These are phyloP conservation scores for Ceratocystis albifundus DNA, from an alignment of 2,329 filamentous ascomycete genomes.

Conservation along the genomic window DNA sequence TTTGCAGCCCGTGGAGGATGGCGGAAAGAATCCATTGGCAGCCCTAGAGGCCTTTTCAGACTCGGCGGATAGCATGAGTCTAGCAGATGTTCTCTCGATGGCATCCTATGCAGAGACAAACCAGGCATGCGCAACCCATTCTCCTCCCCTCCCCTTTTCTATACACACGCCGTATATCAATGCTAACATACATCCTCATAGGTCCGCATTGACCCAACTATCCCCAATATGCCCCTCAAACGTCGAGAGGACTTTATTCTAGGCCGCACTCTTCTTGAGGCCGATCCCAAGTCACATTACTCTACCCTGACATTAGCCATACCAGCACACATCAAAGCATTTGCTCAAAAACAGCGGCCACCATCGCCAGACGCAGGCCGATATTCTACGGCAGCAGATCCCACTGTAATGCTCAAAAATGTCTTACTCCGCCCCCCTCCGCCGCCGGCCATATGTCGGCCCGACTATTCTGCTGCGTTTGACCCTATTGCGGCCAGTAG, in stretches of 20 bases:
- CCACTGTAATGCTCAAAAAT: slow-evolving; percentile 27
- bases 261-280: slow-evolving; percentile 40
- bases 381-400: slow-evolving; percentile 25
- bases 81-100: slow-evolving; percentile 49
- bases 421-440: slow-evolving; percentile 25
- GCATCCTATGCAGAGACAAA: slow-evolving; percentile 36
- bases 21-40: slow-evolving; percentile 25
- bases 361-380: no score
- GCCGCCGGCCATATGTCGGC: slow-evolving; percentile 22
- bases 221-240: slow-evolving; percentile 43
- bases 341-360: neutral
- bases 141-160: neutral
- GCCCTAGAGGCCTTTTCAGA: slow-evolving; percentile 41
- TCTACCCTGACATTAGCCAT: slow-evolving; percentile 14
- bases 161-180: neutral
- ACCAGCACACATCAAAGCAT: slow-evolving; percentile 14
- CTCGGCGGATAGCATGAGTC: slow-evolving; percentile 51
- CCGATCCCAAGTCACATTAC: slow-evolving; percentile 31
- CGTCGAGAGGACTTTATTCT: slow-evolving; percentile 41
- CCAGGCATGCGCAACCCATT: slow-evolving; percentile 27
- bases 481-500: slow-evolving; percentile 44
- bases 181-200: slow-evolving; percentile 26
- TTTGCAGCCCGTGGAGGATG: slow-evolving; percentile 21
- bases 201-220: slow-evolving; percentile 50
- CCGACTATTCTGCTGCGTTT: slow-evolving; percentile 37